Evolutionary conservation across 2,329 filamentous ascomycete species (phyloP).

Genomic region (Cercospora zeina): DNA sequence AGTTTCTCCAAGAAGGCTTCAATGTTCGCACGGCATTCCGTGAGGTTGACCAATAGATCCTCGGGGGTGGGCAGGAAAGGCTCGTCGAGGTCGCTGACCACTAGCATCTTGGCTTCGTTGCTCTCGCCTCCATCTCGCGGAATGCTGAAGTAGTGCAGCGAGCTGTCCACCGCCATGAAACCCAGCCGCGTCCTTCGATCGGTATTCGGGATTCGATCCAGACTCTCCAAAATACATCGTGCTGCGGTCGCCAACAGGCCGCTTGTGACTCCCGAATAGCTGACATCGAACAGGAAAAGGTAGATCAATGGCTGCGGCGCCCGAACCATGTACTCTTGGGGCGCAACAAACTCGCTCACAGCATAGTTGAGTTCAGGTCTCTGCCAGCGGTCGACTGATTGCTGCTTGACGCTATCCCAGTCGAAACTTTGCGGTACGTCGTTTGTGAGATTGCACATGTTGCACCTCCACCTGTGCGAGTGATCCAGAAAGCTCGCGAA

Average conservation of each 20-base stretch:
- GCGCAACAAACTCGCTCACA: conserved; percentile 96
- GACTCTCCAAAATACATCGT: conserved; percentile 88
- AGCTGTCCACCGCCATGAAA: conserved; percentile 93
- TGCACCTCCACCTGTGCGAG: conserved; percentile 96
- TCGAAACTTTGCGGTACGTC: conserved; percentile 99
- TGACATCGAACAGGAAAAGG: conserved; percentile 92
- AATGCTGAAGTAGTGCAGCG: conserved; percentile 93
- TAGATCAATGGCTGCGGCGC: conserved; percentile 95
- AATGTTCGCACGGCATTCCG: conserved; percentile 85
- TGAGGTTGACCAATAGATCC: conserved; percentile 84
- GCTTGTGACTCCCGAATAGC: conserved; percentile 83
- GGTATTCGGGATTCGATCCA: conserved; percentile 97
- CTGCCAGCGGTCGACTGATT: conserved; percentile 88
- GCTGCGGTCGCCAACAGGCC: conserved; percentile 90
- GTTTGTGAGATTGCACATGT: conserved; percentile 99
- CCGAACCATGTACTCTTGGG: conserved; percentile 99
- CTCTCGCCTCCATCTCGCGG: conserved; percentile 84
- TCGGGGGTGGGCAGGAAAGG: conserved; percentile 93
- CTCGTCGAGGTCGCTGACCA: conserved; percentile 93
- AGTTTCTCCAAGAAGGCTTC: conserved; percentile 88
- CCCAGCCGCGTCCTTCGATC: conserved; percentile 89
- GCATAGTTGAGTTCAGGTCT: conserved; percentile 89
- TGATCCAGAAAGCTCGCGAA: conserved; percentile 96
- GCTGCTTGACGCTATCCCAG: conserved; percentile 91
- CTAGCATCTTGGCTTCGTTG: conserved; percentile 84